Evolutionary conservation across 1,284 basidiomycete genomes (phyloP).

Genomic region (Fomitopsis pinicola): DNA sequence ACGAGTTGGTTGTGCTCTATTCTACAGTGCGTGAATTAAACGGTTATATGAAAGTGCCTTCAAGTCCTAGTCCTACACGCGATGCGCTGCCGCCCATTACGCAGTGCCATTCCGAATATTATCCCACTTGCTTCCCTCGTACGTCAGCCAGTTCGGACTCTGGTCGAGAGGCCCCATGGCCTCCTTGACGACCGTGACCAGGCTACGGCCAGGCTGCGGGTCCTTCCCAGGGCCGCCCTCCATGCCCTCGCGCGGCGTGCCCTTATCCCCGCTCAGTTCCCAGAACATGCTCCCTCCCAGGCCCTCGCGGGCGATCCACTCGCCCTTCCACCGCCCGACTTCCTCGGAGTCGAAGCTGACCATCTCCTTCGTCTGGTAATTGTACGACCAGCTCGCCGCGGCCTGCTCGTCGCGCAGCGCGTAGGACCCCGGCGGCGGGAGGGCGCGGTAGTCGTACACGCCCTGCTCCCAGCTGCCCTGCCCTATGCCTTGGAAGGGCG

Average conservation of each 20-base stretch:
- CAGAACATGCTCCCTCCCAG: slow-evolving; percentile 85
- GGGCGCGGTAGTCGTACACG: slow-evolving; percentile 76
- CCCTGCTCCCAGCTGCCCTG: slow-evolving; percentile 74
- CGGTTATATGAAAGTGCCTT: not conserved
- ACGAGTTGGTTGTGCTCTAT: too few relatives aligned
- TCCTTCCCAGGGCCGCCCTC: slow-evolving; percentile 43
- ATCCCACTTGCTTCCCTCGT: slow-evolving; percentile 70
- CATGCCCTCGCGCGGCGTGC: slow-evolving; percentile 58
- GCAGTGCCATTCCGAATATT: slow-evolving; percentile 71
- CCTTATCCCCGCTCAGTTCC: slow-evolving; percentile 83
- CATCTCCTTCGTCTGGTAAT: slow-evolving; percentile 67
- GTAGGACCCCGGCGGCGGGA: slow-evolving; percentile 69
- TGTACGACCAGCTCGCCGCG: slow-evolving; percentile 73
- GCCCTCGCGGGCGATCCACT: slow-evolving; percentile 67
- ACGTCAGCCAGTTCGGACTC: slow-evolving; percentile 66
- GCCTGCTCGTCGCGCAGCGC: slow-evolving; percentile 53
- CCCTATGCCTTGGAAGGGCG: slow-evolving; percentile 74
- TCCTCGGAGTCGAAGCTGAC: slow-evolving; percentile 76
- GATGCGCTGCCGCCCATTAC: slow-evolving; percentile 8
- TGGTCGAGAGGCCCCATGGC: slow-evolving; percentile 70
- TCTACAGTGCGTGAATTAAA: not conserved
- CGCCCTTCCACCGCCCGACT: slow-evolving; percentile 66
- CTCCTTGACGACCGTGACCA: slow-evolving; percentile 67
- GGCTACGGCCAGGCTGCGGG: slow-evolving; percentile 37
- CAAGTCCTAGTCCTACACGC: not conserved